Conservation (phyloP, 306 rosid genomes). For the Rosa lucieae region DNA sequence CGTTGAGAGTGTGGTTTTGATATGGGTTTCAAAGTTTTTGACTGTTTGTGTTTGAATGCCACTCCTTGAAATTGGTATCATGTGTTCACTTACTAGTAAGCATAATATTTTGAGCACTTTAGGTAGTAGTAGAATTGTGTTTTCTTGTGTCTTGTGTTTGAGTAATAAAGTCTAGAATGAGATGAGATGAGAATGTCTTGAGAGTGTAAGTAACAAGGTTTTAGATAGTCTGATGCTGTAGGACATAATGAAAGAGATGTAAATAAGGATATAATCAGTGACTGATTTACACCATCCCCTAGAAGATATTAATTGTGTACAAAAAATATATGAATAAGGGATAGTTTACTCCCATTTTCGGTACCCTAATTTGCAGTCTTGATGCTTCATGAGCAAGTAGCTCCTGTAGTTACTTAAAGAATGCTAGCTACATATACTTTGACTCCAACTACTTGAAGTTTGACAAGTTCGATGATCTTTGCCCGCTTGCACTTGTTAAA, state of each 20-base stretch:
- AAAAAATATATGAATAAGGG: too few species aligned
- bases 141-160: background rate
- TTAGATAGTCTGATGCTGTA: too few species aligned
- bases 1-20: too few species aligned
- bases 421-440: conserved; percentile 71
- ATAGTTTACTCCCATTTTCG: too few species aligned
- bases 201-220: background rate
- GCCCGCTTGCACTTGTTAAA: conserved; percentile 76
- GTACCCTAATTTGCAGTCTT: too few species aligned
- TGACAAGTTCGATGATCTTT: conserved; percentile 74
- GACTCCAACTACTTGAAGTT: conserved; percentile 73
- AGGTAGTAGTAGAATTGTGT: background rate
- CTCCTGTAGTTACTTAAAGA: conserved; percentile 45
- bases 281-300: too few species aligned
- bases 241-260: background rate
- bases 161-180: background rate
- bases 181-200: background rate
- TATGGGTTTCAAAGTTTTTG: background rate
- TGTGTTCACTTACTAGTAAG: too few species aligned
- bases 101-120: background rate
- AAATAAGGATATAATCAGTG: too few species aligned
- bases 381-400: too few species aligned
- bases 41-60: too few species aligned
- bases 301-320: too few species aligned
- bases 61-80: too few species aligned